Conservation (phyloP, 306 rosid genomes). For the Cajanus cajan region DNA sequence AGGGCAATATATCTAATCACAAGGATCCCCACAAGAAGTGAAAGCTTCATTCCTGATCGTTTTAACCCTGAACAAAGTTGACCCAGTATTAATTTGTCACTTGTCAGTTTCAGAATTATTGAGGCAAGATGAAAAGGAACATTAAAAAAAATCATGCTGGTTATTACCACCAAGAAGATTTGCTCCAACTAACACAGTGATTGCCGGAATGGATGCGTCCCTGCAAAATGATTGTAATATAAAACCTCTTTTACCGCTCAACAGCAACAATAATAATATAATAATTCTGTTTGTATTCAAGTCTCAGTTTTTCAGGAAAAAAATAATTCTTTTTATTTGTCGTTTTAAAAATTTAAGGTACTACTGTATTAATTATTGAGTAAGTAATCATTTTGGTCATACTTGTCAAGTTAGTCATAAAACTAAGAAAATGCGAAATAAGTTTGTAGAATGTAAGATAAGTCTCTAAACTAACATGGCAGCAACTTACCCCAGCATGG, state of each 20-base stretch:
- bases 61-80: slow-evolving; percentile 29
- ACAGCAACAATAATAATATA: too few species aligned
- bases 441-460: too few species aligned
- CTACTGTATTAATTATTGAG: too few species aligned
- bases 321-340: too few species aligned
- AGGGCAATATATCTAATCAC: slow-evolving; percentile 27
- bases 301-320: too few species aligned
- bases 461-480: not conserved
- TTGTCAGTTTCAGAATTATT: not conserved
- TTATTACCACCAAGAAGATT: slow-evolving; percentile 36
- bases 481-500: slow-evolving; percentile 40
- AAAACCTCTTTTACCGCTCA: not conserved
- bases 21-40: slow-evolving; percentile 25
- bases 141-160: not conserved
- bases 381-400: too few species aligned
- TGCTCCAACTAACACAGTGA: slow-evolving; percentile 44
- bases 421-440: too few species aligned
- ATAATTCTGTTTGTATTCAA: too few species aligned
- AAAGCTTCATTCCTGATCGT: slow-evolving; percentile 18
- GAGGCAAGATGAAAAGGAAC: not conserved
- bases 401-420: too few species aligned
- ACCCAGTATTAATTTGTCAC: not conserved
- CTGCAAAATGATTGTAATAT: slow-evolving; percentile 19
- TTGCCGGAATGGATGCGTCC: slow-evolving; percentile 38
- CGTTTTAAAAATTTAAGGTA: too few species aligned